Evolutionary conservation across 129 eudicot species (phyloP).

Genomic region (Smallanthus sonchifolius): DNA sequence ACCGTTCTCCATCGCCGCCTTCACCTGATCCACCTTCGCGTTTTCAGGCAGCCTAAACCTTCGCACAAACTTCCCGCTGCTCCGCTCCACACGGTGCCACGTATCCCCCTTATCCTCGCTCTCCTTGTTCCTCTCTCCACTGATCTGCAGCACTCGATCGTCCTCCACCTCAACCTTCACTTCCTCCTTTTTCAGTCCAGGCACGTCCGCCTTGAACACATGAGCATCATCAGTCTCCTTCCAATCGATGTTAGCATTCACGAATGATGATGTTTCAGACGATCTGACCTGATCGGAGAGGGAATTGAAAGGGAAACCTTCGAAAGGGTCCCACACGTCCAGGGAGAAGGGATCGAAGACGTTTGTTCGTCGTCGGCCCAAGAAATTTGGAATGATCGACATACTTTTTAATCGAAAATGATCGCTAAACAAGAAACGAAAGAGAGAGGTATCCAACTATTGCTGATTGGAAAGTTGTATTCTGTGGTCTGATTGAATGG

Average conservation of each 20-base stretch:
- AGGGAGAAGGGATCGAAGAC: slow-evolving; percentile 33
- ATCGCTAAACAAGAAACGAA: background rate
- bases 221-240: slow-evolving; percentile 42
- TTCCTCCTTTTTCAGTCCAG: slow-evolving; percentile 52
- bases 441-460: background rate
- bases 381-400: slow-evolving; percentile 27
- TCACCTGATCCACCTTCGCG: slow-evolving; percentile 47
- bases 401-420: background rate
- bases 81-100: slow-evolving; percentile 41
- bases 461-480: background rate
- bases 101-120: slow-evolving; percentile 40
- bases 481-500: background rate
- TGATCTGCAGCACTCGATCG: slow-evolving; percentile 42
- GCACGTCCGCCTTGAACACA: slow-evolving; percentile 47
- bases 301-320: slow-evolving; percentile 18
- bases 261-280: slow-evolving; percentile 18
- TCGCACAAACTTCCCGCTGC: slow-evolving; percentile 32
- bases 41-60: slow-evolving; percentile 40
- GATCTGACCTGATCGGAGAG: slow-evolving; percentile 11
- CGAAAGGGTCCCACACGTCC: slow-evolving; percentile 30
- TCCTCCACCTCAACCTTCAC: slow-evolving; percentile 57
- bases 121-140: slow-evolving; percentile 52
- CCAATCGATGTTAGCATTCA: slow-evolving; percentile 37
- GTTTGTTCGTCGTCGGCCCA: slow-evolving; percentile 20
- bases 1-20: slow-evolving; percentile 51